phyloP scores from a whole-genome alignment of 768 basidiomycete species.

The Suillus discolor region DNA sequence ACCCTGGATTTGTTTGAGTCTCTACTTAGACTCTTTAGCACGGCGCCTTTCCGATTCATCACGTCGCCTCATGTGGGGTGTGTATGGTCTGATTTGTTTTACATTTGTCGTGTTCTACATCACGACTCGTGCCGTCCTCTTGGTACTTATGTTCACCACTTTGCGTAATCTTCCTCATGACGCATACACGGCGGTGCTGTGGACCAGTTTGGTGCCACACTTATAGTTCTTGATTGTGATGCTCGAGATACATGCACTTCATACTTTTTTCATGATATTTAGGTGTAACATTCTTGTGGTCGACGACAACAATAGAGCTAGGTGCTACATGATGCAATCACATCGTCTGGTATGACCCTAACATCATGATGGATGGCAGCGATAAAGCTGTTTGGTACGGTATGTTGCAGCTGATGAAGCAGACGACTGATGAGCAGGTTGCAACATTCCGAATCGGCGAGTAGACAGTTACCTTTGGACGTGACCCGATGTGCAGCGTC shows the following conservation, averaged over 20 bases:
- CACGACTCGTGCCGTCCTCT: background rate
- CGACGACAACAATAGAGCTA: background rate
- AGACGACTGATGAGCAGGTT: conserved; percentile 46
- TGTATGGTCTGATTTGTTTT: background rate
- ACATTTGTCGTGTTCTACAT: background rate
- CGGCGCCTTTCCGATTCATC: too few species aligned
- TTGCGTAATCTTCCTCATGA: background rate
- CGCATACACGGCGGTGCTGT: background rate
- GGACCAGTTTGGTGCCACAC: background rate
- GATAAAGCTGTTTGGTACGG: conserved; percentile 68
- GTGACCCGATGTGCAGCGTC: conserved; percentile 61
- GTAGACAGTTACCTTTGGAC: conserved; percentile 59
- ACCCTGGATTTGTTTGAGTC: background rate
- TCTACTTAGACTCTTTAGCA: too few species aligned
- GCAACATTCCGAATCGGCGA: conserved; percentile 74
- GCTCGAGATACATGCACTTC: background rate
- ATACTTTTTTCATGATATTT: background rate
- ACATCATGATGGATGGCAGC: conserved; percentile 40
- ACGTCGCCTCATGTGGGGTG: too few species aligned
- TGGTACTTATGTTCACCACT: background rate
- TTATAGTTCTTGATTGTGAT: background rate
- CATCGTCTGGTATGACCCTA: too few species aligned
- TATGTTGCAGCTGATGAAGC: conserved; percentile 57
- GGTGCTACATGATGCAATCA: background rate
- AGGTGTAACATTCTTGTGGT: background rate